Conservation (phyloP, 176 grass and related monocot genomes). For the Sorghum bicolor region Sorghum_bicolor_NCBIv3 NC_012873.2:52063501-52064000, state of each 20-base stretch:
- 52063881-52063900: neutral
- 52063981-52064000: neutral
- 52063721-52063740: too few relatives aligned
- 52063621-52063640: neutral
- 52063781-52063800: conserved; percentile 9
- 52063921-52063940: neutral
- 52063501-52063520: neutral
- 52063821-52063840: too few relatives aligned
- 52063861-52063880: neutral
- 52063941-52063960: neutral
- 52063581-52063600: neutral
- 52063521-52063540: neutral
- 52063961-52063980: neutral
- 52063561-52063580: conserved; percentile 2
- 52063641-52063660: neutral
- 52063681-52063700: too few relatives aligned
- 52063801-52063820: conserved; percentile 21
- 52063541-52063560: neutral
- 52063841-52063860: too few relatives aligned
- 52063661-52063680: neutral
- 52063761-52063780: too few relatives aligned
- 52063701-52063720: too few relatives aligned
- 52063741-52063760: too few relatives aligned
- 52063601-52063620: conserved; percentile 23
- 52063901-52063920: neutral